phyloP scores from a whole-genome alignment of 1,284 basidiomycete genomes.

The Bondarzewia mesenterica region DNA sequence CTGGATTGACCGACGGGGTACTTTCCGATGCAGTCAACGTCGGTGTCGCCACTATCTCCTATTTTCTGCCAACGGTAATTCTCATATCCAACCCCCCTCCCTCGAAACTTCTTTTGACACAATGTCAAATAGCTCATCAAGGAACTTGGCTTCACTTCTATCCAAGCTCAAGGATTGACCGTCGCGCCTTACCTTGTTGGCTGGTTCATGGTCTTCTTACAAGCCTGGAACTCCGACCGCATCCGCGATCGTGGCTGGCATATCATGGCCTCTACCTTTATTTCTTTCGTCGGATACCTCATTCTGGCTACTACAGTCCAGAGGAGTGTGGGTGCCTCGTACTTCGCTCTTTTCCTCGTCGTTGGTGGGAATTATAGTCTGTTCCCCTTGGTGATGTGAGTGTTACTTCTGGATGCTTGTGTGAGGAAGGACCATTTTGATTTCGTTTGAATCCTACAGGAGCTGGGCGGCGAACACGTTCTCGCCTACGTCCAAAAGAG shows the following conservation, averaged over 20 bases:
- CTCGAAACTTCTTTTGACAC: neutral
- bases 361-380: constrained; percentile 45
- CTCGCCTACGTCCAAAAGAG: constrained; percentile 48
- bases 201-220: constrained; percentile 45
- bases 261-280: constrained; percentile 36
- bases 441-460: constrained; percentile 23
- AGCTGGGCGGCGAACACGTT: constrained; percentile 51
- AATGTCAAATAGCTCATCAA: constrained; percentile 36
- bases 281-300: constrained; percentile 41
- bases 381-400: constrained; percentile 50
- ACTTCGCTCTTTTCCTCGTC: constrained; percentile 49
- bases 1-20: neutral
- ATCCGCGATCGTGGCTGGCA: constrained; percentile 46
- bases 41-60: constrained; percentile 45
- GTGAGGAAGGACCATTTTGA: neutral
- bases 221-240: constrained; percentile 44
- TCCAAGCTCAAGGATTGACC: constrained; percentile 47
- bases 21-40: constrained; percentile 35
- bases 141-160: constrained; percentile 42
- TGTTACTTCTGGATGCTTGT: constrained; percentile 1
- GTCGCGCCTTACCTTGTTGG: constrained; percentile 47
- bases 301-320: constrained; percentile 42
- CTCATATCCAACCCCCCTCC: neutral
- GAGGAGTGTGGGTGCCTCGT: constrained; percentile 42
- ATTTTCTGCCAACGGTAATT: constrained; percentile 45